Evolutionary conservation across 257 asterid genomes (phyloP).

Genomic region (Nicotiana obtusifolia): DNA sequence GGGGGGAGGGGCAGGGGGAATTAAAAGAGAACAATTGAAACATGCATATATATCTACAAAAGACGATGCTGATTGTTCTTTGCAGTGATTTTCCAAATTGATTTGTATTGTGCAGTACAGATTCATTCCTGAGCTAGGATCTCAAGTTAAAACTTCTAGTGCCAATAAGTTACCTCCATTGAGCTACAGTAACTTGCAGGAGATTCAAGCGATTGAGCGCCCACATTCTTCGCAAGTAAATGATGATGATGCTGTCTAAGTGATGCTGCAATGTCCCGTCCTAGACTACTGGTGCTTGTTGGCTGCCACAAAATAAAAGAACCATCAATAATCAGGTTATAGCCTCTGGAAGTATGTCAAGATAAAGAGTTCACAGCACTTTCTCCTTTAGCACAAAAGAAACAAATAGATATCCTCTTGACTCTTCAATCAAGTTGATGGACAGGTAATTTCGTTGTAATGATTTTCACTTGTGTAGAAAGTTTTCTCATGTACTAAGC

Average conservation of each 20-base stretch:
- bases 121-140: not conserved
- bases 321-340: not conserved
- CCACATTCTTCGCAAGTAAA: conserved; percentile 28
- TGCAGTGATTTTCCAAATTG: too few species aligned
- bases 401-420: not conserved
- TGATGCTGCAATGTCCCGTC: conserved; percentile 31
- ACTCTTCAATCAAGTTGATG: not conserved
- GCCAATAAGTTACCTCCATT: conserved; percentile 47
- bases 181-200: conserved; percentile 62
- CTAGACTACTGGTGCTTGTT: conserved; percentile 18
- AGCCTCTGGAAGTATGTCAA: not conserved
- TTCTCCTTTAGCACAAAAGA: not conserved
- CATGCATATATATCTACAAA: not conserved
- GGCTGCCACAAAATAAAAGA: conserved; percentile 32
- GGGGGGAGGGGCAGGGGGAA: not conserved
- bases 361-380: not conserved
- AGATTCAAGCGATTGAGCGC: conserved; percentile 39
- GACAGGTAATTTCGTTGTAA: not conserved
- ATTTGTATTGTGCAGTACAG: not conserved
- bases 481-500: not conserved
- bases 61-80: not conserved
- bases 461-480: not conserved
- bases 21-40: not conserved
- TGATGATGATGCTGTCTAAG: conserved; percentile 28
- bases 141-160: not conserved